Evolutionary conservation across 2,329 filamentous ascomycete genomes (phyloP), one percentile per base, ranked within the genome.

Genomic region (Epichloe bromicola): DNA sequence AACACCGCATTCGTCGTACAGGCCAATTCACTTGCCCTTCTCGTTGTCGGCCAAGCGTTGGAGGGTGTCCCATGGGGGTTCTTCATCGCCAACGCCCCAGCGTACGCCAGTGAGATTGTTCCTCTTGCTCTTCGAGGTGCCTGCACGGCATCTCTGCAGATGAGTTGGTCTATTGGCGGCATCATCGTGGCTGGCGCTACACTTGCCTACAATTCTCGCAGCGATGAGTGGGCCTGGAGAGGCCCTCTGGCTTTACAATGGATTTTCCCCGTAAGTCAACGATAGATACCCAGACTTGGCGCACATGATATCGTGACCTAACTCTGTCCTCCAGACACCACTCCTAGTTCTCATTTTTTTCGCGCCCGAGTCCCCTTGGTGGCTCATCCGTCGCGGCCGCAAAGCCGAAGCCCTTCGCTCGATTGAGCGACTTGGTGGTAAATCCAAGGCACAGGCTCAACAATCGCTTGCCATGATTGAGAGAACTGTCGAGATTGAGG

Each of bases 1-100:
- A 37, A 33, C 26, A 15, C 3, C 30, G 30, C 1, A 3, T 12
- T 38, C 12, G 6, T 17, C 4, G 11, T 37, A 4, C 10, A 50
- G 39, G 43, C 59, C 57, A 46, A 65, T 33, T 71, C 66, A 7
- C 64, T 72, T 1, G 41, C 61, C 2, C 56, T 74, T 54, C 65
- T 75, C 50, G 70, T 79, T 41, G 68, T 69, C 1, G 66, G 72
- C 20, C 78, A 82, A 65, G 66, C 78, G 26, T 68, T 83, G 46
- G 76, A 80, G 63, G 79, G 79, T 56, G 58, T 83, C 15, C 78
- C 64, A 0, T 82, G 79, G 79, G 79, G 79, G 20, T 73, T 82
- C 57, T 82, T 82, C 65, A 79, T 81, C 55, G 76, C 78, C 59
- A 80, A 80, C 61, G 71, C 78, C 10, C 79, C 79, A 1, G 78